A percentile compares a stretch with the other conserved stretches of the same genome.
phyloP scores from a whole-genome alignment of 352 stramenopile genomes.

The Globisporangium polare region DNA sequence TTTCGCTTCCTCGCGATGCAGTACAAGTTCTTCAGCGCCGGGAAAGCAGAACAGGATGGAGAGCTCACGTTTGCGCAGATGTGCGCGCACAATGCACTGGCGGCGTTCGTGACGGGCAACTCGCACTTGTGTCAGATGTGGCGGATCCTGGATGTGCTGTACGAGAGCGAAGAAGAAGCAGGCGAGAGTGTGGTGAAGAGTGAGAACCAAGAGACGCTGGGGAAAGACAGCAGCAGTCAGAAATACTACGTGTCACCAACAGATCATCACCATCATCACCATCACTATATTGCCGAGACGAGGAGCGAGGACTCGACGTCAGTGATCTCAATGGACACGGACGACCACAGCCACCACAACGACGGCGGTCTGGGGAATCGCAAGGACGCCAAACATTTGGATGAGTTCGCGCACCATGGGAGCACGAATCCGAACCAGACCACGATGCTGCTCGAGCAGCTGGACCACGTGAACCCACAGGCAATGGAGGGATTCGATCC shows the following conservation, averaged over 20 bases:
- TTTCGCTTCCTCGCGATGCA: conserved; percentile 81
- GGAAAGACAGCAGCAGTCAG: neutral
- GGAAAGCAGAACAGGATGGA: conserved; percentile 7
- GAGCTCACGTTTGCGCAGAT: conserved; percentile 60
- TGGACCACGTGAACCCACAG: conserved; percentile 85
- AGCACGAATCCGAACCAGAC: conserved; percentile 57
- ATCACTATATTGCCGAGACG: conserved; percentile 15
- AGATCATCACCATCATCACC: conserved; percentile 4
- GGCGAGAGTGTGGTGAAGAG: neutral
- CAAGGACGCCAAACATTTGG: conserved; percentile 15
- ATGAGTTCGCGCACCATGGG: conserved; percentile 6
- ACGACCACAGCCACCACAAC: conserved; percentile 20
- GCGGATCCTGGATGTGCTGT: conserved; percentile 81
- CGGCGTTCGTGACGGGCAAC: conserved; percentile 70
- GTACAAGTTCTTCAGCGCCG: conserved; percentile 48
- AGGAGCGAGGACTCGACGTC: conserved; percentile 18
- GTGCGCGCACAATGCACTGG: conserved; percentile 81
- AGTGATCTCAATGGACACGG: conserved; percentile 17
- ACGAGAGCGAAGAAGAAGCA: conserved; percentile 30
- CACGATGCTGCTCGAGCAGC: conserved; percentile 71
- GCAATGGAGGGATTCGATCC: conserved; percentile 84
- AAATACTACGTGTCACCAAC: conserved; percentile 9
- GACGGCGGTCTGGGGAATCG: conserved; percentile 7
- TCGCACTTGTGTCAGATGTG: conserved; percentile 81
- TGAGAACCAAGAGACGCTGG: neutral